Base-by-base conservation (phyloP, 345 rosid species). In the Barbarea vulgaris region DNA sequence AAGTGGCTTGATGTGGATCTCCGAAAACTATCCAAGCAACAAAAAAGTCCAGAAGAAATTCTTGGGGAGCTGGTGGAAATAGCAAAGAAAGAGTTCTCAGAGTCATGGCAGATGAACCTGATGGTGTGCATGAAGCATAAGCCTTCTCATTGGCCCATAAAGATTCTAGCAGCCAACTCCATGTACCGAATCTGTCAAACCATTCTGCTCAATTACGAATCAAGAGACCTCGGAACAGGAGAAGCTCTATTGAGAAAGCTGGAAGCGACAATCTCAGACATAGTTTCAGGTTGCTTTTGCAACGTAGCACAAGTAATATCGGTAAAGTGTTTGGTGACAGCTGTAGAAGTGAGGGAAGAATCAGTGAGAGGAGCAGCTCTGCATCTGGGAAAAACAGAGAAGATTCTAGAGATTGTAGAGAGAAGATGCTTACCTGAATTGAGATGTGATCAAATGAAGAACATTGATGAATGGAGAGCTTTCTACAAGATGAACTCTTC, bases 1-100 rank as follows among this genome's bases (percentile, higher is more conserved):
- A 84, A 80, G 60, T 90, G 97, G 95, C 79, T 86, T 9, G 87
- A 84, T 74, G 78, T 91, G 27, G 91, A 91, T 75, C 91, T 94
- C 70, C 64, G 34, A 17, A 83, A 85, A 74, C 78, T 85, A 58
- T 81, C 89, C 4, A 17, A 37, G 51, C 83, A 84, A 59, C 67
- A 80, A 44, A 69, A 55, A 64, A 70, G 33, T 69, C 74, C 86
- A 5, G 87, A 64, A 77, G 93, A 88, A 64, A 44, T 15, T 44
- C 88, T 93, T 3, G 63, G 87, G 72, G 66, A 44, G 51, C 94
- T 93, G 3, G 50, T 78, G 0, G 88, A 86, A 17, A 48, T 78
- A 27, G 91, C 89, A 19, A 89, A 86, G 81, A 67, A 72, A 11
- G 79, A 64, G 75, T 82, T 83, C 63, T 28, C 37, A 42, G 80